Percentiles rank a stretch among this genome's conserved stretches.
These are phyloP conservation scores for Russula sp. DNA, from an alignment of 768 basidiomycete species.

Conservation along the genomic window DNA sequence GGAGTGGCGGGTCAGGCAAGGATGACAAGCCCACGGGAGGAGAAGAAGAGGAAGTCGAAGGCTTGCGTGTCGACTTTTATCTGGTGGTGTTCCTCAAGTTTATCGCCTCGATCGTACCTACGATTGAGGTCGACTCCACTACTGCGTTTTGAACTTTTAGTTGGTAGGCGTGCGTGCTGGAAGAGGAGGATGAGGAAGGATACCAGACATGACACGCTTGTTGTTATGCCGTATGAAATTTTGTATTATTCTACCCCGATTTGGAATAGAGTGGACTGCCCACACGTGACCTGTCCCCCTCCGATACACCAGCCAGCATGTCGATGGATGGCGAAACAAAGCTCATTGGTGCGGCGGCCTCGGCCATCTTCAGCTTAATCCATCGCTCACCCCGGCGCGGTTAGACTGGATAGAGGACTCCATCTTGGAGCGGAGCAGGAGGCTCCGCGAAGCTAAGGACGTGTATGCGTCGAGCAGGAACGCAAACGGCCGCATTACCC, in stretches of 20 bases:
- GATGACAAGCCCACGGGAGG: constrained; percentile 43
- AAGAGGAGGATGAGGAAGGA: constrained; percentile 7
- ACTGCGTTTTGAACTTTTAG: constrained; percentile 43
- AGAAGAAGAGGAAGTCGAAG: constrained; percentile 77
- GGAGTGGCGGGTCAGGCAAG: constrained; percentile 57
- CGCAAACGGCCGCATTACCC: constrained; percentile 50
- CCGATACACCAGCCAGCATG: constrained; percentile 3
- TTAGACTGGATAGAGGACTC: constrained; percentile 98
- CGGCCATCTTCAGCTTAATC: background rate
- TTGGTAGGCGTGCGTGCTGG: constrained; percentile 5
- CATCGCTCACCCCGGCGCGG: background rate
- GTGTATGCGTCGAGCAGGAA: constrained; percentile 45
- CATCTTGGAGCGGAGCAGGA: constrained; percentile 78
- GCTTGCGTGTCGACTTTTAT: constrained; percentile 97
- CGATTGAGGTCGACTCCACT: constrained; percentile 95
- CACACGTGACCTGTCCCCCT: constrained; percentile 12
- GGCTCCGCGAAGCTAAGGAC: constrained; percentile 58
- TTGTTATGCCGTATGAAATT: constrained; percentile 22
- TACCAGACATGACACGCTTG: constrained; percentile 20
- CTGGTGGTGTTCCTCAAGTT: constrained; percentile 99
- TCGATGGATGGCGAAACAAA: constrained; percentile 12
- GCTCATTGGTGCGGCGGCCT: constrained; percentile 14
- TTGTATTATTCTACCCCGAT: constrained; percentile 26
- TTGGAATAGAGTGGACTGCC: constrained; percentile 7
- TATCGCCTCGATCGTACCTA: constrained; percentile 97